These are phyloP conservation scores for Pythium plurisporium DNA, from an alignment of 352 stramenopile species.

Conservation along the genomic window DNA sequence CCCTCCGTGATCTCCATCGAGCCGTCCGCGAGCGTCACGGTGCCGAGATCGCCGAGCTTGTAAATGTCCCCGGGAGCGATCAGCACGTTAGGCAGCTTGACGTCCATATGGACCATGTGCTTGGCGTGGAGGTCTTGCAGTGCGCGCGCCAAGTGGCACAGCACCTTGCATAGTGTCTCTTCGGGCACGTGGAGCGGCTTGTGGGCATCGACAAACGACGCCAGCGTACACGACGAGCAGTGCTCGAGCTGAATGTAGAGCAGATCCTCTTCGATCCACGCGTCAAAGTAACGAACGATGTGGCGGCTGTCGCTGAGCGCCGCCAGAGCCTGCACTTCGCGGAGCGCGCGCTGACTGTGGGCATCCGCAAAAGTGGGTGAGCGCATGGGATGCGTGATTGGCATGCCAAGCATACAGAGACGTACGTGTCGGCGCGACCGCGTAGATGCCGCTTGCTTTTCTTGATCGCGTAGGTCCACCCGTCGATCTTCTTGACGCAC, in stretches of 20 bases:
- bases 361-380: neutral
- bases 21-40: conserved; percentile 71
- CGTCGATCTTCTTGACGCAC: conserved; percentile 84
- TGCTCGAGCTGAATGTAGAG: conserved; percentile 87
- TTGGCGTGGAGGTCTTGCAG: conserved; percentile 79
- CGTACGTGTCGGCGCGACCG: conserved; percentile 79
- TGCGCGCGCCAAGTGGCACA: conserved; percentile 71
- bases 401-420: conserved; percentile 8
- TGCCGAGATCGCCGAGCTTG: conserved; percentile 81
- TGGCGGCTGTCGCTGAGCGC: conserved; percentile 73
- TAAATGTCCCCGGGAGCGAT: conserved; percentile 57
- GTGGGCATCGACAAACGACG: conserved; percentile 57
- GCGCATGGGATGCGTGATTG: neutral
- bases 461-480: conserved; percentile 84
- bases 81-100: conserved; percentile 84
- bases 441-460: conserved; percentile 84
- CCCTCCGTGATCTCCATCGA: conserved; percentile 85
- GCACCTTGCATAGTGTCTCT: conserved; percentile 62
- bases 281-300: conserved; percentile 84
- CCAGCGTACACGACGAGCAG: conserved; percentile 60
- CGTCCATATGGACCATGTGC: conserved; percentile 87
- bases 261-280: conserved; percentile 86
- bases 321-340: conserved; percentile 80
- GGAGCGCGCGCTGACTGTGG: conserved; percentile 60
- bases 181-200: conserved; percentile 66